Percentiles rank a stretch among this genome's conserved stretches.
Evolutionary conservation across 2,329 filamentous ascomycete species (phyloP).

Genomic region (Cordyceps cicadae): DNA sequence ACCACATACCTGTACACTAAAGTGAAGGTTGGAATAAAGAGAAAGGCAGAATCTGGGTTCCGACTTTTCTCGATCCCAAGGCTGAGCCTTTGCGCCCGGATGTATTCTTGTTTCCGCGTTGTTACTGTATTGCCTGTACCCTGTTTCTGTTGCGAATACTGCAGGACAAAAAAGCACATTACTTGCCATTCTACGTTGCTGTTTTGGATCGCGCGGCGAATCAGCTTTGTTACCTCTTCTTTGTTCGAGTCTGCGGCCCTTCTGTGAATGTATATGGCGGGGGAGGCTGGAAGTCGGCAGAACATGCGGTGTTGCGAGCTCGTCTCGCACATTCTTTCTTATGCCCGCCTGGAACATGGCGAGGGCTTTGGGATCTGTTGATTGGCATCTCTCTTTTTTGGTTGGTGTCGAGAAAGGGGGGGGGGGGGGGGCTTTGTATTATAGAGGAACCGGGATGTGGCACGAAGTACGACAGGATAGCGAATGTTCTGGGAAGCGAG

Average conservation of each 20-base stretch:
- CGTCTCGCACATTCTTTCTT: conserved; percentile 4
- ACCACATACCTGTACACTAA: conserved; percentile 11
- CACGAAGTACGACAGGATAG: background rate
- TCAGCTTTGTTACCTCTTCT: background rate
- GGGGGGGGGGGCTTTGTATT: conserved; percentile 1
- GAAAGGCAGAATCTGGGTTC: background rate
- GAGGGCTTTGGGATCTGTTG: background rate
- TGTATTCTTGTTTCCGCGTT: conserved; percentile 12
- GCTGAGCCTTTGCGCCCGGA: conserved; percentile 3
- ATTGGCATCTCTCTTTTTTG: background rate
- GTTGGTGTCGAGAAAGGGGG: background rate
- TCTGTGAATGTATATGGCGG: background rate
- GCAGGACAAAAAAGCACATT: background rate
- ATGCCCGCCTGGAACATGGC: conserved; percentile 15
- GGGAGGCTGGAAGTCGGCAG: background rate
- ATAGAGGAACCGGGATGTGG: background rate
- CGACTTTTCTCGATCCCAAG: conserved; percentile 1
- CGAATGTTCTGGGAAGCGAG: background rate
- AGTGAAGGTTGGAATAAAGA: background rate
- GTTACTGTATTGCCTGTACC: background rate
- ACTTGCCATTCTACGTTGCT: background rate
- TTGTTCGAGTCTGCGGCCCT: background rate
- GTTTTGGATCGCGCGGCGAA: background rate
- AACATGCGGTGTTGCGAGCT: background rate
- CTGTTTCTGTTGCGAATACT: background rate